Evolutionary conservation across 352 stramenopile species (phyloP).

Genomic region (Phytophthora melonis): DNA sequence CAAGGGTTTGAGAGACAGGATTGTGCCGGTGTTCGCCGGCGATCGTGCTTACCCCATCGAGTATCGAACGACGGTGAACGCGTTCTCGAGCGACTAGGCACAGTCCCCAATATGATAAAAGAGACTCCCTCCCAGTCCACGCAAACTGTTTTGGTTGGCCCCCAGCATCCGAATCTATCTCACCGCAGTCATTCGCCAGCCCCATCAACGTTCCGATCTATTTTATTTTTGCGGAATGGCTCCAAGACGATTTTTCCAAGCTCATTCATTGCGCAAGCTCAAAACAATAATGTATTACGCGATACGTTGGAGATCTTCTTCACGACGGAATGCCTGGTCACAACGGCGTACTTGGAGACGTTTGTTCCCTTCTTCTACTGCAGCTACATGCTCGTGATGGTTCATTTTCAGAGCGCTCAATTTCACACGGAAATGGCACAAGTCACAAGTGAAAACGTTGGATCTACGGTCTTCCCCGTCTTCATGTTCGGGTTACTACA

Average conservation of each 20-base stretch:
- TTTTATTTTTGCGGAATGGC: background rate
- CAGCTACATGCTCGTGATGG: conserved; percentile 14
- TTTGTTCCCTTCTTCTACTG: conserved; percentile 39
- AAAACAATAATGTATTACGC: background rate
- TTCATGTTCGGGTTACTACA: conserved; percentile 29
- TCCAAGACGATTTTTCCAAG: background rate
- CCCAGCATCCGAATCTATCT: background rate
- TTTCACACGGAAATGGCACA: conserved; percentile 18
- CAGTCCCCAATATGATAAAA: background rate
- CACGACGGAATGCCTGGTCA: conserved; percentile 35
- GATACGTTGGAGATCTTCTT: conserved; percentile 15
- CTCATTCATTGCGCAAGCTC: background rate
- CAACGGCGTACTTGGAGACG: conserved; percentile 39
- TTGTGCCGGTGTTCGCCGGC: background rate
- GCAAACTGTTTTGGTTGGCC: background rate
- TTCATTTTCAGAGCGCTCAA: conserved; percentile 14
- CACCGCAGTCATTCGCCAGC: background rate
- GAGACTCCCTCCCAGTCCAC: background rate
- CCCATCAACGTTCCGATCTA: background rate
- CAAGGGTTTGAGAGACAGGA: background rate
- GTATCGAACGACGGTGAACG: background rate
- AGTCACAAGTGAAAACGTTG: conserved; percentile 8
- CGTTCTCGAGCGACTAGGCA: background rate
- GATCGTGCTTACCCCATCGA: background rate
- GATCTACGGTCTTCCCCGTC: background rate